Percentiles rank a stretch among this genome's conserved stretches.
Conservation (phyloP, 108 stramenopile genomes). For the Cyclotella kingstonii region DNA sequence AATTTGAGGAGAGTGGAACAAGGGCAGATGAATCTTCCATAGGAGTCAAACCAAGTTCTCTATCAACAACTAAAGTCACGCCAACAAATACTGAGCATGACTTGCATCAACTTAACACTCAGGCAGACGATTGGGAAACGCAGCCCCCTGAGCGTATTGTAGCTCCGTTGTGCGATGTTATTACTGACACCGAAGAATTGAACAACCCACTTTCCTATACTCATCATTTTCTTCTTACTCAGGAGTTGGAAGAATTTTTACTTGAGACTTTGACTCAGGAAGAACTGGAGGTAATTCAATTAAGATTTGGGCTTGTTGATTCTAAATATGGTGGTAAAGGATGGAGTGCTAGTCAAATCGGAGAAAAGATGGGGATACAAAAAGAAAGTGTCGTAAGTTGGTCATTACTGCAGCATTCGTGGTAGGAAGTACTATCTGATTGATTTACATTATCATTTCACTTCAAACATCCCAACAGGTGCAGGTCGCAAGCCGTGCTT, state of each 20-base stretch:
- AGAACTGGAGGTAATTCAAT: conserved; percentile 54
- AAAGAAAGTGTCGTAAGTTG: conserved; percentile 23
- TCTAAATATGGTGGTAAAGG: conserved; percentile 21
- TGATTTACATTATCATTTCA: too few relatives aligned
- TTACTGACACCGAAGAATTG: conserved; percentile 38
- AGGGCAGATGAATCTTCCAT: background rate
- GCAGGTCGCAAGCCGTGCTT: conserved; percentile 15
- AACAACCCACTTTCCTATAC: conserved; percentile 49
- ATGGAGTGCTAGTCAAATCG: conserved; percentile 16
- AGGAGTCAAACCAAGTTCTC: too few relatives aligned
- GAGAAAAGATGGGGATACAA: conserved; percentile 10
- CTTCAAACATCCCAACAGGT: too few relatives aligned
- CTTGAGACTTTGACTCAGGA: conserved; percentile 33
- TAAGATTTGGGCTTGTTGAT: conserved; percentile 58
- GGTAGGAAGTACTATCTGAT: too few relatives aligned
- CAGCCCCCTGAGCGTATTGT: conserved; percentile 51
- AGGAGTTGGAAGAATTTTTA: conserved; percentile 51
- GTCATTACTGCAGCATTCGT: too few relatives aligned
- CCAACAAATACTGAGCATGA: too few relatives aligned
- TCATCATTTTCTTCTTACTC: conserved; percentile 48
- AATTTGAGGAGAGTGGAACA: conserved; percentile 30
- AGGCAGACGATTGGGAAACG: conserved; percentile 57
- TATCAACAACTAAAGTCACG: too few relatives aligned
- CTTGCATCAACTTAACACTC: conserved; percentile 24
- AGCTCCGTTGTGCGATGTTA: conserved; percentile 47